Base-by-base conservation (phyloP, 2,329 filamentous ascomycete genomes). In the Botrytis porri region DNA sequence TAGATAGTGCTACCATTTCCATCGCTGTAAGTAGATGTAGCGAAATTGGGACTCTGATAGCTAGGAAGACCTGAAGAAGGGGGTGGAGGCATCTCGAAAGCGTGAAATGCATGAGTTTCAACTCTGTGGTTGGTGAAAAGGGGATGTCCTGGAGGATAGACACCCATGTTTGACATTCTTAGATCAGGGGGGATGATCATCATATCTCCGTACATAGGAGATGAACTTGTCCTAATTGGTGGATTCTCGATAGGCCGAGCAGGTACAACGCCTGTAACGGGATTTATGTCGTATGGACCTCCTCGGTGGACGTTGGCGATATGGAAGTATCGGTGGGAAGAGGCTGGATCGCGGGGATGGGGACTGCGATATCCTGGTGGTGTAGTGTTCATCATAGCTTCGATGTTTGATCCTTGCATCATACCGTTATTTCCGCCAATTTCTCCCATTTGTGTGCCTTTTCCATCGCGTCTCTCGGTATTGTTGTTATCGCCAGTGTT, bases 261-360 rank as follows among this genome's bases (percentile, higher is more conserved):
- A 16, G 35, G 10, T 18, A 57, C 54, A 20, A 69, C 51, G n/a
- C 48, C 65, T 16, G 65, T 69, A n/a, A 69, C 22, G 5, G 37
- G 65, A n/a, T 69, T 69, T 37, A 69, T 69, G n/a, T 18, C 48
- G 25, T 57, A 37, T 29, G n/a, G 51, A 29, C 51, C 51, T 43
- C 48, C 51, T 41, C 25, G 32, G 3, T 32, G 51, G 18, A 29
- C 45, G 48, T 69, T 57, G 10, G 65, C 48, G 20, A 32, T 14
- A 5, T 57, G 22, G 25, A 32, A 59, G 35, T 57, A 41, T 16
- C 10, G 65, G 37, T 69, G 65, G 18, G 25, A 29, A 20, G 48
- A 69, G 37, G 35, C 37, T 35, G 65, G 48, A 32, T 69, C 37
- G 6, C 9, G 39, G 22, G 65, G 35, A 0, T 51, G 48, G 1